Conservation (phyloP, 352 stramenopile genomes). For the Globisporangium nodosum region DNA sequence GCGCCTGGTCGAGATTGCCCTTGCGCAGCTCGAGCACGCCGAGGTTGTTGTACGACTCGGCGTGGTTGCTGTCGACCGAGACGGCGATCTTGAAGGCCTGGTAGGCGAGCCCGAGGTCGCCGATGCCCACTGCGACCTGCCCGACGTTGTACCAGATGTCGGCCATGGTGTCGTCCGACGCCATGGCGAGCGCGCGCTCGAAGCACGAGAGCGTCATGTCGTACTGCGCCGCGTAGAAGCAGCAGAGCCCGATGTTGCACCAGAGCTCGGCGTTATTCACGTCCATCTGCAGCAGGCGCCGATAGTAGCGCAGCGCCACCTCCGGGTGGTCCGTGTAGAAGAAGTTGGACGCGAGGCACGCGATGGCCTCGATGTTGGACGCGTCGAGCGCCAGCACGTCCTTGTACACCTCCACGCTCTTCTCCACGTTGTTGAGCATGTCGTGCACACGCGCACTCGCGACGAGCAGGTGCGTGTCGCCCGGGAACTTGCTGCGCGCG, state of each 20-base stretch:
- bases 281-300: slow-evolving; percentile 91
- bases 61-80: slow-evolving; percentile 88
- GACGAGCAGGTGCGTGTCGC: slow-evolving; percentile 77
- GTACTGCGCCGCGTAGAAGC: slow-evolving; percentile 93
- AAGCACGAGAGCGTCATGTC: slow-evolving; percentile 94
- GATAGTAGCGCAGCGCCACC: slow-evolving; percentile 91
- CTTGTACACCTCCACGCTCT: slow-evolving; percentile 80
- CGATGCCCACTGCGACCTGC: slow-evolving; percentile 90
- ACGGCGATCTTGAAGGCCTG: slow-evolving; percentile 93
- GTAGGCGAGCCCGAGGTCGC: slow-evolving; percentile 90
- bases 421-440: slow-evolving; percentile 87
- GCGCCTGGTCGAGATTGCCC: slow-evolving; percentile 82
- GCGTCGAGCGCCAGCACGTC: slow-evolving; percentile 85
- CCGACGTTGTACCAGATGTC: slow-evolving; percentile 95
- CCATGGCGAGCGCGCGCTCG: slow-evolving; percentile 83
- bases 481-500: slow-evolving; percentile 60
- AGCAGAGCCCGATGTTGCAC: slow-evolving; percentile 93
- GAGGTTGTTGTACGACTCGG: slow-evolving; percentile 90
- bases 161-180: slow-evolving; percentile 86
- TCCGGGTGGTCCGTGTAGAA: slow-evolving; percentile 93
- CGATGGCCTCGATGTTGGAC: slow-evolving; percentile 89
- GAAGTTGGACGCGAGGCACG: slow-evolving; percentile 89
- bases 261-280: slow-evolving; percentile 90
- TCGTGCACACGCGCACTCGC: slow-evolving; percentile 90
- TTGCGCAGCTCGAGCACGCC: slow-evolving; percentile 88